Percentiles rank a stretch among this genome's conserved stretches.
phyloP scores from a whole-genome alignment of 2,329 filamentous ascomycete genomes.

The Metarhizium robertsii region DNA sequence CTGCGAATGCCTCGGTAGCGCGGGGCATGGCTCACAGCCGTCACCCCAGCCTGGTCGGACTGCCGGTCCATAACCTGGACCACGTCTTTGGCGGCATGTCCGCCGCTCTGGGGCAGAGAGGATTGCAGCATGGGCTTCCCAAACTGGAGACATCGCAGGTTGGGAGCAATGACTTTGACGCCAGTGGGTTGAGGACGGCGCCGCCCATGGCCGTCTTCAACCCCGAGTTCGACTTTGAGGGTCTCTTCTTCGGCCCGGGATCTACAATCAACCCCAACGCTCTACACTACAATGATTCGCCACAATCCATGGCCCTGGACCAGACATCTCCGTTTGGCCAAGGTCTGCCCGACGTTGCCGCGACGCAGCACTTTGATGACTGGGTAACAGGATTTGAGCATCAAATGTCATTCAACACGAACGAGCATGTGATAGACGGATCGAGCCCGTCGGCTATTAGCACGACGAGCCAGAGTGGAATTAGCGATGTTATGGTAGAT shows the following conservation, averaged over 20 bases:
- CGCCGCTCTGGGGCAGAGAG: slow-evolving; percentile 55
- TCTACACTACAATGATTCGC: slow-evolving; percentile 76
- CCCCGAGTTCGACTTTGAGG: slow-evolving; percentile 37
- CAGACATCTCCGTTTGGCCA: slow-evolving; percentile 51
- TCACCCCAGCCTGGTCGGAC: slow-evolving; percentile 64
- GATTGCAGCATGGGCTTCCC: slow-evolving; percentile 58
- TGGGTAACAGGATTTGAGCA: slow-evolving; percentile 77
- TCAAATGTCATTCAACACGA: slow-evolving; percentile 59
- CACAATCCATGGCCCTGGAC: slow-evolving; percentile 56
- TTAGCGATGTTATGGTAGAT: slow-evolving; percentile 87
- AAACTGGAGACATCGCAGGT: slow-evolving; percentile 76
- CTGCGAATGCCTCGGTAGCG: slow-evolving; percentile 42
- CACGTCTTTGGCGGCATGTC: slow-evolving; percentile 69
- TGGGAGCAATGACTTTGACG: slow-evolving; percentile 50
- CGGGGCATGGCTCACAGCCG: slow-evolving; percentile 52
- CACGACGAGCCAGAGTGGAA: slow-evolving; percentile 82
- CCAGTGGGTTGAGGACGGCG: slow-evolving; percentile 65
- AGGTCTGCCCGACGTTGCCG: slow-evolving; percentile 48
- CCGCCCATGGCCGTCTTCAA: slow-evolving; percentile 56
- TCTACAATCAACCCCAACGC: slow-evolving; percentile 62
- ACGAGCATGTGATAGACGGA: slow-evolving; percentile 78
- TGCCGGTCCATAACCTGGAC: slow-evolving; percentile 49
- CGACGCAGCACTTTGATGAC: slow-evolving; percentile 58
- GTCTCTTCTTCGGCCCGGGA: slow-evolving; percentile 58
- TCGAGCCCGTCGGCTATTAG: slow-evolving; percentile 96